Percentiles rank a stretch among this genome's conserved stretches.
These are phyloP conservation scores for Pleurotus cornucopiae DNA, from an alignment of 768 basidiomycete species.

Conservation along the genomic window DNA sequence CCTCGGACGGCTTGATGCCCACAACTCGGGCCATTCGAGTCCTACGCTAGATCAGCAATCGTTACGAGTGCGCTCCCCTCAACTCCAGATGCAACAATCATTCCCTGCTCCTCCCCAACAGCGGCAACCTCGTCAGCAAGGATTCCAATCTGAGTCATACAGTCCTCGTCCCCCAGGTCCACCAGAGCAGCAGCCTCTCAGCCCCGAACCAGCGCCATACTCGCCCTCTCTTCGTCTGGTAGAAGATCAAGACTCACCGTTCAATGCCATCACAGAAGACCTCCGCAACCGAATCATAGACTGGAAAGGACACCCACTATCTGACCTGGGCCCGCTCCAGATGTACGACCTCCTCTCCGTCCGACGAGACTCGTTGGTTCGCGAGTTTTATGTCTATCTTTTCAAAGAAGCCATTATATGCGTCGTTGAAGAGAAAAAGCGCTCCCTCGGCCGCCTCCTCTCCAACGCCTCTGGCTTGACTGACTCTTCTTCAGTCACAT, in stretches of 20 bases:
- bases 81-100: slow-evolving; percentile 16
- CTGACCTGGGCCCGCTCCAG: slow-evolving; percentile 81
- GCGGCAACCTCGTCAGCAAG: slow-evolving; percentile 15
- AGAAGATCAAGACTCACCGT: slow-evolving; percentile 70
- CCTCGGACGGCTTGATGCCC: slow-evolving; percentile 15
- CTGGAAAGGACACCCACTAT: slow-evolving; percentile 94
- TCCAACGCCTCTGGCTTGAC: slow-evolving; percentile 57
- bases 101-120: slow-evolving; percentile 9
- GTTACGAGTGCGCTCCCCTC: slow-evolving; percentile 17
- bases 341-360: slow-evolving; percentile 93
- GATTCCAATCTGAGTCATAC: not conserved
- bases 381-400: slow-evolving; percentile 95
- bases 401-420: slow-evolving; percentile 98
- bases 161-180: slow-evolving; percentile 1
- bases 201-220: slow-evolving; percentile 25
- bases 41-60: slow-evolving; percentile 31
- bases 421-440: slow-evolving; percentile 94
- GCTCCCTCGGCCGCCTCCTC: slow-evolving; percentile 70
- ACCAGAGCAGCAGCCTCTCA: slow-evolving; percentile 22
- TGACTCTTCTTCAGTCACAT: slow-evolving; percentile 37
- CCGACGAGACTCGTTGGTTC: slow-evolving; percentile 81
- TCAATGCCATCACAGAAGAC: slow-evolving; percentile 83
- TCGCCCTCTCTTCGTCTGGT: slow-evolving; percentile 20
- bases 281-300: slow-evolving; percentile 87
- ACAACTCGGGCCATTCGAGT: slow-evolving; percentile 37